Evolutionary conservation across 2,329 filamentous ascomycete species (phyloP).

Genomic region (Cryphonectria radicalis): DNA sequence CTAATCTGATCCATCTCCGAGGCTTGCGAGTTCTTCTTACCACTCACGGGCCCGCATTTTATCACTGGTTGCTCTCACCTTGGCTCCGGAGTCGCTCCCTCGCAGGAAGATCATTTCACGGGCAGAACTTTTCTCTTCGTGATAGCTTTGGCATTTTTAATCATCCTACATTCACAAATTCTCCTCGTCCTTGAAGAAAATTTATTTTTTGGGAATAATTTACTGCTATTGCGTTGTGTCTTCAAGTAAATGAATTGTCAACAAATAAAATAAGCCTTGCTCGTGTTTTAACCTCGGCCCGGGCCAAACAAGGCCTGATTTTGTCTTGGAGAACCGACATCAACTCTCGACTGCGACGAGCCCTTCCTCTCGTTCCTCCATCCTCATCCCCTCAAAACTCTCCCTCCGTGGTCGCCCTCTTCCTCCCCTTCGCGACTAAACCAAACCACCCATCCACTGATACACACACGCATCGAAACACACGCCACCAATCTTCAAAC

Average conservation of each 20-base stretch:
- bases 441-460: neutral
- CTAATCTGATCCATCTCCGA: slow-evolving; percentile 14
- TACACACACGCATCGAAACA: neutral
- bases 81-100: slow-evolving; percentile 21
- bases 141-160: neutral
- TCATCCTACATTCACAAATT: neutral
- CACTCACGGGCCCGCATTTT: slow-evolving; percentile 10
- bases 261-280: neutral
- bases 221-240: neutral
- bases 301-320: neutral
- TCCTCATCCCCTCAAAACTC: neutral
- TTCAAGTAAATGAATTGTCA: too few species aligned
- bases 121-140: neutral
- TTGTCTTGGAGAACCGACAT: neutral
- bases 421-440: neutral
- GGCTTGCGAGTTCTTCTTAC: slow-evolving; percentile 4
- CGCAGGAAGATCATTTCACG: neutral
- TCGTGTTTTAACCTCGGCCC: neutral
- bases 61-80: slow-evolving; percentile 16
- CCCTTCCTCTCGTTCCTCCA: neutral
- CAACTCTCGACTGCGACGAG: neutral
- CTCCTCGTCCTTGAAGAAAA: neutral
- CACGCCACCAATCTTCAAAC: neutral
- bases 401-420: neutral
- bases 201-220: neutral